Percentiles rank a stretch among this genome's conserved stretches.
Evolutionary conservation across 768 basidiomycete species (phyloP).

Genomic region (Leucocoprinus birnbaumii): DNA sequence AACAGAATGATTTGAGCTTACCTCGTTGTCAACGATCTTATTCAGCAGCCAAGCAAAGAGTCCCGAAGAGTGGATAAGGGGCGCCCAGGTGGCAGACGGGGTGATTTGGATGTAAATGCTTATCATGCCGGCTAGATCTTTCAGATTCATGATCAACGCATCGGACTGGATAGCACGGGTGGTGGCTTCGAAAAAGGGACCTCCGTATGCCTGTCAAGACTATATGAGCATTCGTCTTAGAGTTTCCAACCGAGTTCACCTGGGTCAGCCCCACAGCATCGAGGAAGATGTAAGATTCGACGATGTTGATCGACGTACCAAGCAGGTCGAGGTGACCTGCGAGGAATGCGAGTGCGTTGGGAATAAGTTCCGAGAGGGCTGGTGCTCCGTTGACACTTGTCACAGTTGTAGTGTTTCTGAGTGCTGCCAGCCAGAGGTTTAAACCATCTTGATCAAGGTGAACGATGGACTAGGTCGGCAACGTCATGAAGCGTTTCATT

Average conservation of each 20-base stretch:
- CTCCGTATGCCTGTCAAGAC: conserved; percentile 45
- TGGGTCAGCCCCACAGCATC: conserved; percentile 61
- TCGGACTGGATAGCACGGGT: conserved; percentile 47
- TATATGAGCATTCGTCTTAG: background rate
- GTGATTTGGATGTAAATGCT: conserved; percentile 61
- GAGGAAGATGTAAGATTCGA: conserved; percentile 80
- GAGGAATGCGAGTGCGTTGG: conserved; percentile 56
- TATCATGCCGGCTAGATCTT: conserved; percentile 58
- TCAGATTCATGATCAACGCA: conserved; percentile 51
- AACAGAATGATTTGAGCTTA: conserved; percentile 22
- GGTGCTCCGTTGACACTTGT: conserved; percentile 42
- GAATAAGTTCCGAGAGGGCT: conserved; percentile 63
- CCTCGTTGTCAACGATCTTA: conserved; percentile 65
- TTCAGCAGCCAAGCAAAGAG: conserved; percentile 65
- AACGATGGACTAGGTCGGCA: conserved; percentile 45
- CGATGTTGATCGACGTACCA: conserved; percentile 59
- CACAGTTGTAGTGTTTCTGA: conserved; percentile 61
- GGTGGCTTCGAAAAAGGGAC: conserved; percentile 58
- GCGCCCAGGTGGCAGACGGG: conserved; percentile 66
- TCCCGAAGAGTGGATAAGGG: conserved; percentile 69
- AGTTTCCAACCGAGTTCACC: conserved; percentile 34
- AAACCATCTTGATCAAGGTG: conserved; percentile 80
- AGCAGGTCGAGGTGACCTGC: conserved; percentile 71
- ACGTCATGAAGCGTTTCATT: background rate
- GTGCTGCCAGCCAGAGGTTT: conserved; percentile 67